Base-by-base conservation (phyloP, 2,329 filamentous ascomycete genomes). In the Colletotrichum scovillei region DNA sequence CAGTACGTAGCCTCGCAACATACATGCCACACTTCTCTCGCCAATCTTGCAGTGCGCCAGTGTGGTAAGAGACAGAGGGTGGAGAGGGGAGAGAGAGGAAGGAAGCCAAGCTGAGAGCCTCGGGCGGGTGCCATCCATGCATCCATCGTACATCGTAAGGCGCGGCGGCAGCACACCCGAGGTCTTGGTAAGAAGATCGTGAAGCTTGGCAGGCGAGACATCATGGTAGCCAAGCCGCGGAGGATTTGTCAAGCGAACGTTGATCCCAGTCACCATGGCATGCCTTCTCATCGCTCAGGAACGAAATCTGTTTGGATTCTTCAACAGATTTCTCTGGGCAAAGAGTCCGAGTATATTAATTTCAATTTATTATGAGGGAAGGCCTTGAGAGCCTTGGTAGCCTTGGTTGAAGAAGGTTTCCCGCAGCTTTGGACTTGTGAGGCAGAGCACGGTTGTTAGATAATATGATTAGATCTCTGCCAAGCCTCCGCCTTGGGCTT, bases 131-230 rank as follows among this genome's bases (percentile, higher is more conserved):
- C 30, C 32, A 60, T 28, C 70, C 66, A 59, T 62, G 70, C 55
- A 24, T 46, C 16, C 24, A 30, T 22, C 49, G 12, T 30, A 62
- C 24, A 30, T 22, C 49, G 12, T 30, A 62, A 11, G 26, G n/a
- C 35, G 28, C 38, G 14, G 32, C 32, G 38, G 38, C 38, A 19
- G 38, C 38, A 42, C 38, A 56, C 56, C 32, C 46, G 55, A 35
- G 38, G 6, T 55, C 67, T 73, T 65, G 67, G 60, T 73, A 49
- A 49, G 67, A 55, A 60, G 67, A 73, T 73, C 70, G 67, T 70
- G 55, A 49, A 70, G 53, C 70, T 73, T 73, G 70, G 70, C 70
- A 32, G n/a, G 22, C 46, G 22, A 35, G 26, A 38, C 30, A 12
- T 26, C n/a, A 26, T 22, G 46, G 46, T 14, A 56, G 67, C 55